Conservation (phyloP, 108 stramenopile genomes). For the Cyclotella sp. region DNA sequence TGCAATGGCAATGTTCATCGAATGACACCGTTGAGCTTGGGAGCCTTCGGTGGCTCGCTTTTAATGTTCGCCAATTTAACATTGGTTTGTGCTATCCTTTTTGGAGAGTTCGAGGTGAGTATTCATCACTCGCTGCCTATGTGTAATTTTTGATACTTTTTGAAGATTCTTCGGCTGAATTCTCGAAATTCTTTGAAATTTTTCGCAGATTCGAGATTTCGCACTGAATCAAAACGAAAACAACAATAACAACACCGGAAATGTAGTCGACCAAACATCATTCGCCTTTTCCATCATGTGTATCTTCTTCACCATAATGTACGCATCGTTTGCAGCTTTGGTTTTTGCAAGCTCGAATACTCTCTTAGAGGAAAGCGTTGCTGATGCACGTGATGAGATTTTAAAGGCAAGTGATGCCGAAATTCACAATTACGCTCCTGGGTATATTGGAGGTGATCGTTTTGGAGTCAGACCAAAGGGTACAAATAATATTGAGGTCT, state of each 20-base stretch:
- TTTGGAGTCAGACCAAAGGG: conserved; percentile 41
- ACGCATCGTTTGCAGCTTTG: conserved; percentile 73
- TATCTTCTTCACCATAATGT: conserved; percentile 83
- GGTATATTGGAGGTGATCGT: conserved; percentile 45
- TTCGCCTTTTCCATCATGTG: conserved; percentile 83
- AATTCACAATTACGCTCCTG: conserved; percentile 28
- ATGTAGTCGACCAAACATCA: conserved; percentile 61
- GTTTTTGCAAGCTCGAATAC: conserved; percentile 59
- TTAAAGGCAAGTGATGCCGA: conserved; percentile 24
- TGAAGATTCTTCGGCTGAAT: background rate
- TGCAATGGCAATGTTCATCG: conserved; percentile 75
- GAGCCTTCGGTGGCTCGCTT: conserved; percentile 82
- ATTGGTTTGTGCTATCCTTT: conserved; percentile 60
- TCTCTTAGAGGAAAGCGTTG: conserved; percentile 73
- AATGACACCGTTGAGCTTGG: conserved; percentile 82
- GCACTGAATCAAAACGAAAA: conserved; percentile 37
- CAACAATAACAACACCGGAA: conserved; percentile 24
- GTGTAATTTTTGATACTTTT: background rate
- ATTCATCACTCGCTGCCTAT: background rate
- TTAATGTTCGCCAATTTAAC: conserved; percentile 89
- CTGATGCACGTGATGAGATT: conserved; percentile 61
- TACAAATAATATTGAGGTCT: conserved; percentile 35
- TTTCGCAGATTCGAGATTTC: conserved; percentile 59
- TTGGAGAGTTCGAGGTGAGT: conserved; percentile 90
- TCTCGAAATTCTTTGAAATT: conserved; percentile 2